Evolutionary conservation across 225 moss, liverwort and hornwort species (phyloP).

Genomic region (Takakia lepidozioides): DNA sequence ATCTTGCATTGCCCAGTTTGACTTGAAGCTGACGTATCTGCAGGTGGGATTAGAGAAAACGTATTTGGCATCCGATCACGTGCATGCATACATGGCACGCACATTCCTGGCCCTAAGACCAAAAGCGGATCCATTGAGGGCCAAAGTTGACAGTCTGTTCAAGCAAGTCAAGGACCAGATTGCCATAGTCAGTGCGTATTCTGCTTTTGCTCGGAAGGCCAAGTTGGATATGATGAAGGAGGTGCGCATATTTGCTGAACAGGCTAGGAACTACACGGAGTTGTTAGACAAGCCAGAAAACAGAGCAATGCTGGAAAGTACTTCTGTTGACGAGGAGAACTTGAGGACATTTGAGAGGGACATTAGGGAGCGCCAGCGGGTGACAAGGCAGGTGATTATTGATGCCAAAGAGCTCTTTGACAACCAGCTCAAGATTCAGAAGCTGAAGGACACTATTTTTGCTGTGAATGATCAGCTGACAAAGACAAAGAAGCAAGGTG

Average conservation of each 20-base stretch:
- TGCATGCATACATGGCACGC: conserved; percentile 45
- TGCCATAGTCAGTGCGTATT: conserved; percentile 43
- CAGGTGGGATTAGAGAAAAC: conserved; percentile 37
- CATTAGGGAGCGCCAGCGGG: conserved; percentile 32
- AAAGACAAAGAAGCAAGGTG: conserved; percentile 47
- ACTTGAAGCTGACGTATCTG: too few species aligned
- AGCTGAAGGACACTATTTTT: conserved; percentile 59
- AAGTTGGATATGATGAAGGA: conserved; percentile 55
- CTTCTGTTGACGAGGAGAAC: conserved; percentile 35
- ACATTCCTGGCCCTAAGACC: conserved; percentile 50
- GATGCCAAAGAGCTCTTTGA: conserved; percentile 55
- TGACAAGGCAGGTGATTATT: conserved; percentile 37
- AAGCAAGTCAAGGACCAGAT: conserved; percentile 54
- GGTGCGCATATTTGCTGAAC: conserved; percentile 49
- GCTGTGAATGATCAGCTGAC: conserved; percentile 46
- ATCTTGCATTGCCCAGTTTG: too few species aligned
- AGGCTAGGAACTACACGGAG: conserved; percentile 42
- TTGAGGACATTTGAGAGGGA: conserved; percentile 45
- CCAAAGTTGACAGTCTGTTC: conserved; percentile 35
- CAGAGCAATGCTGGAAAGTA: conserved; percentile 28
- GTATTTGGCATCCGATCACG: conserved; percentile 25
- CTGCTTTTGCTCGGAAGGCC: conserved; percentile 36
- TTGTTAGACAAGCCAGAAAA: conserved; percentile 41
- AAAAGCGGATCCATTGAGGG: conserved; percentile 37
- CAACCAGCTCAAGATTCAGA: conserved; percentile 51